Percentiles rank a stretch among this genome's conserved stretches.
phyloP scores from a whole-genome alignment of 208 protist species.

The Perkinsela sp. region DNA sequence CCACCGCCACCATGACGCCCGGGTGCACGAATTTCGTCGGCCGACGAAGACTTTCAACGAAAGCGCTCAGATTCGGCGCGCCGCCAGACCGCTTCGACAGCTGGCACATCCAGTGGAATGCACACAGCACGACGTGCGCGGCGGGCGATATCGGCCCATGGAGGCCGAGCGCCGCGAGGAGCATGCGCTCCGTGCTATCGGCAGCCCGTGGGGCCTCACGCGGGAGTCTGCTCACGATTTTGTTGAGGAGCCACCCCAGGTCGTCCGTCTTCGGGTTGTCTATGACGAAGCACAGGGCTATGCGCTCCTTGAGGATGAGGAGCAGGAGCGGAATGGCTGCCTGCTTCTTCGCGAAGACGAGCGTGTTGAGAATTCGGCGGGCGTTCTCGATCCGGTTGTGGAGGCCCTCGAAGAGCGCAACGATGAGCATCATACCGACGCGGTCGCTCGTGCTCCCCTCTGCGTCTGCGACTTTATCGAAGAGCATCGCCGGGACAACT shows the following conservation, averaged over 20 bases:
- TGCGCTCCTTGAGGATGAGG: not conserved
- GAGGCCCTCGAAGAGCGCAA: not conserved
- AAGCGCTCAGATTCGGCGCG: no score
- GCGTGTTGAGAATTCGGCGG: not conserved
- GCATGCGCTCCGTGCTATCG: no score
- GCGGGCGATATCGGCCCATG: not conserved
- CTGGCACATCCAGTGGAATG: not conserved
- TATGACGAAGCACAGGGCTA: not conserved
- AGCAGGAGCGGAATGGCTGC: not conserved
- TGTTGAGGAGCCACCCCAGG: not conserved
- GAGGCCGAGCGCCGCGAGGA: not conserved
- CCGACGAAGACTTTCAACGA: no score
- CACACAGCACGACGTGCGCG: not conserved
- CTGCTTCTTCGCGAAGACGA: not conserved
- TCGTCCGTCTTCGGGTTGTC: not conserved
- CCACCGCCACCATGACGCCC: no score
- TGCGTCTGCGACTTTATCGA: not conserved
- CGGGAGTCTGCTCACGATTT: no score
- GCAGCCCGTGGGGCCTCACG: no score
- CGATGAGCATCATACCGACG: not conserved
- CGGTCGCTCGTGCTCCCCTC: not conserved
- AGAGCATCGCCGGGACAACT: not conserved
- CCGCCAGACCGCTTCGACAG: not conserved
- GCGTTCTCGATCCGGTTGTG: not conserved
- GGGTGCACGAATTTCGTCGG: no score